Percentiles rank a stretch among this genome's conserved stretches.
These are phyloP conservation scores for Zea luxurians DNA, from an alignment of 176 grass and related monocot species.

Conservation along the genomic window DNA sequence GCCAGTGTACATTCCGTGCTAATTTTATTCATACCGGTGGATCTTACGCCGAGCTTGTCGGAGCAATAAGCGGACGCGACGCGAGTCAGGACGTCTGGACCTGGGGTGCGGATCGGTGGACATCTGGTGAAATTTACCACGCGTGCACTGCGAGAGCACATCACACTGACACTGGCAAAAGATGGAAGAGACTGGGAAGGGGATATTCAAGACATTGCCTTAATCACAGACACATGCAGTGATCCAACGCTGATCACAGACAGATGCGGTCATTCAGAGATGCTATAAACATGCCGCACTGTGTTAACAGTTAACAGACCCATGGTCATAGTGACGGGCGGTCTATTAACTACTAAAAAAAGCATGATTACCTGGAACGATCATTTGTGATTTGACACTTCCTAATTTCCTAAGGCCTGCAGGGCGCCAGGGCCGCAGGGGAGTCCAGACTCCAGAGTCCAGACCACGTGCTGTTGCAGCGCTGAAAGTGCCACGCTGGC, in stretches of 20 bases:
- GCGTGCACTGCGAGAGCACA: neutral
- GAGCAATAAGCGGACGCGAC: constrained; percentile 25
- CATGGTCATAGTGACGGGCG: no score
- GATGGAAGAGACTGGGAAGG: neutral
- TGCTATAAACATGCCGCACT: neutral
- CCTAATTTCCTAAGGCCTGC: no score
- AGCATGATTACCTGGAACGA: no score
- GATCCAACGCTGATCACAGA: neutral
- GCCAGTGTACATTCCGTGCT: constrained; percentile 30
- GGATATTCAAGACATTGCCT: neutral
- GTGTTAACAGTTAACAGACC: neutral
- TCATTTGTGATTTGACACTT: no score
- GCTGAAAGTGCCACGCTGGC: no score
- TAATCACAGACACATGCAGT: neutral
- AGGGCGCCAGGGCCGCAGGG: no score
- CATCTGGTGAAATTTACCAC: neutral
- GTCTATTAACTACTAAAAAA: no score
- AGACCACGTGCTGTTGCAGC: no score
- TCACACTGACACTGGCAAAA: neutral
- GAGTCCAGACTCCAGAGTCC: no score
- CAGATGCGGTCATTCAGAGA: neutral
- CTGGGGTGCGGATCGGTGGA: neutral
- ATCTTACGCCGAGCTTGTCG: constrained; percentile 15
- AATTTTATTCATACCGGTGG: constrained; percentile 33
- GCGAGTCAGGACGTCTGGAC: neutral